A percentile compares a stretch with the other conserved stretches of the same genome.
Evolutionary conservation across 2,329 filamentous ascomycete genomes (phyloP).

Genomic region (Trichophyton verrucosum): DNA sequence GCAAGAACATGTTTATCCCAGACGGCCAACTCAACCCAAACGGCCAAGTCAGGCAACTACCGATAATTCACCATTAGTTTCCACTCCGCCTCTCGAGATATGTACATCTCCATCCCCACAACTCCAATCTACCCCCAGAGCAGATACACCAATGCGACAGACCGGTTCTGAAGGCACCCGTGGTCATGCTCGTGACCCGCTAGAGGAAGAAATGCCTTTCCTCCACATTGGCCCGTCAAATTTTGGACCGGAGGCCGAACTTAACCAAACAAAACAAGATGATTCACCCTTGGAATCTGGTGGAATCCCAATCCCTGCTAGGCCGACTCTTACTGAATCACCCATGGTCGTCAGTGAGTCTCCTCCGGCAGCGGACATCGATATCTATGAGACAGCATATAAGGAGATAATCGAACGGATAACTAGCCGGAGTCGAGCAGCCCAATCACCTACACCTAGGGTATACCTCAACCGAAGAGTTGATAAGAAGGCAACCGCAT

Average conservation of each 20-base stretch:
- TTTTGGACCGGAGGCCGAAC: constrained; percentile 27
- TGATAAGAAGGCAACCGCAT: constrained; percentile 20
- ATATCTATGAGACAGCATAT: constrained; percentile 83
- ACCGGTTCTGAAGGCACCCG: constrained; percentile 37
- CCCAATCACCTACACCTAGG: constrained; percentile 37
- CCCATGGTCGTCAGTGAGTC: constrained; percentile 47
- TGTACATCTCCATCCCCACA: background rate
- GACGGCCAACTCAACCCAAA: background rate
- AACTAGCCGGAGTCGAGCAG: constrained; percentile 29
- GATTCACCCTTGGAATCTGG: background rate
- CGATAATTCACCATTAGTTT: background rate
- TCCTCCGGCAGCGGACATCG: constrained; percentile 68
- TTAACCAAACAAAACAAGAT: constrained; percentile 5
- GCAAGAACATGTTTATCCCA: background rate
- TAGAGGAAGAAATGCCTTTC: constrained; percentile 54
- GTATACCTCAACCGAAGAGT: constrained; percentile 47
- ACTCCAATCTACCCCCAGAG: constrained; percentile 18
- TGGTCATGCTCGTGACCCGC: constrained; percentile 51
- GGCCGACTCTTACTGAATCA: background rate
- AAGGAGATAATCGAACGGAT: constrained; percentile 70
- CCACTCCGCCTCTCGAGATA: background rate
- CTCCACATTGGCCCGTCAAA: constrained; percentile 60
- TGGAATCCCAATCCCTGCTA: background rate
- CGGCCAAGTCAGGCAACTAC: constrained; percentile 9
- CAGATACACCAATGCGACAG: constrained; percentile 23